A percentile compares a stretch with the other conserved stretches of the same genome.
Evolutionary conservation across 1,284 basidiomycete genomes (phyloP).

Genomic region (Irpex sp.): DNA sequence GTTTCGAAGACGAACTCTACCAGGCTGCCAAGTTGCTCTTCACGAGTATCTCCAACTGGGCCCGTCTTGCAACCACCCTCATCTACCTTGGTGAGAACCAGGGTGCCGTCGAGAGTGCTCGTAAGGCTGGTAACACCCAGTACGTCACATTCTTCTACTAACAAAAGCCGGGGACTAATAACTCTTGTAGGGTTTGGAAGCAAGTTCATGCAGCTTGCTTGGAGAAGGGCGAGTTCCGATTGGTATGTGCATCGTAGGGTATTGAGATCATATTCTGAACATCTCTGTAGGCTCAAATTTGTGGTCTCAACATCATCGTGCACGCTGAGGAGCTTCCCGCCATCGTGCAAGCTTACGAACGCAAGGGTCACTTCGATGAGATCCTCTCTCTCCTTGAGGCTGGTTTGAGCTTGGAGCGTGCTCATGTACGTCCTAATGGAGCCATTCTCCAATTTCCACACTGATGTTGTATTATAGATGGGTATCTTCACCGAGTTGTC

Average conservation of each 20-base stretch:
- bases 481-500: conserved; percentile 95
- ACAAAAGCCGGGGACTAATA: conserved; percentile 11
- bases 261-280: conserved; percentile 12
- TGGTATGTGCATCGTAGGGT: conserved; percentile 51
- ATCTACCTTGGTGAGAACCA: conserved; percentile 99
- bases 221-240: conserved; percentile 95
- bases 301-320: conserved; percentile 96
- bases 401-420: conserved; percentile 94
- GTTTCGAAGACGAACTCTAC: conserved; percentile 98
- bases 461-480: conserved; percentile 58
- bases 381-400: conserved; percentile 93
- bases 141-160: conserved; percentile 44
- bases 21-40: conserved; percentile 97
- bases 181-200: conserved; percentile 90
- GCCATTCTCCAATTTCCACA: not conserved
- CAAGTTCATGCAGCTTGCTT: conserved; percentile 99
- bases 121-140: conserved; percentile 99
- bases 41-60: conserved; percentile 98
- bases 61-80: conserved; percentile 95
- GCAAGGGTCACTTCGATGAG: conserved; percentile 94
- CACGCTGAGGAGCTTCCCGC: conserved; percentile 92
- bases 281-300: conserved; percentile 86
- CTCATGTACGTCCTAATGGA: conserved; percentile 74
- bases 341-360: conserved; percentile 91
- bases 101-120: conserved; percentile 96